phyloP scores from a whole-genome alignment of 1,284 basidiomycete species.

The Phellinidium pouzarii region DNA sequence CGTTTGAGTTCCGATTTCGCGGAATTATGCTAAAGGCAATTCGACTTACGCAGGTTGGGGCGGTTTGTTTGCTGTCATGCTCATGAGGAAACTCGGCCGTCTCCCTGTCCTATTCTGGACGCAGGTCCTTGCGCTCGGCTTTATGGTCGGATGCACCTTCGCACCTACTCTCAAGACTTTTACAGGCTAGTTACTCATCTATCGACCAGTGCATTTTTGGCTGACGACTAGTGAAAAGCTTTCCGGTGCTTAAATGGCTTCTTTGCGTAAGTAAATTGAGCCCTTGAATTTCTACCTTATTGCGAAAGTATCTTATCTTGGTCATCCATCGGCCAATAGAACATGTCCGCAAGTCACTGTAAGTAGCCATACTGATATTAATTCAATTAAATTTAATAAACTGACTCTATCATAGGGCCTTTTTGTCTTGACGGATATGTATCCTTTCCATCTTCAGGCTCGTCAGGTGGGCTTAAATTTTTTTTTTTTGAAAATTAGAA shows the following conservation, averaged over 20 bases:
- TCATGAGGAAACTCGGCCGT: conserved; percentile 52
- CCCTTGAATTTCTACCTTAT: not conserved
- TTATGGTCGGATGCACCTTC: conserved; percentile 47
- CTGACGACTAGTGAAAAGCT: conserved; percentile 31
- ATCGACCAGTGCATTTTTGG: not conserved
- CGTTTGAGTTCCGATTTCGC: conserved; percentile 13
- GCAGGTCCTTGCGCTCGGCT: conserved; percentile 46
- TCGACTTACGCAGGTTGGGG: conserved; percentile 42
- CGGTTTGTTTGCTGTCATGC: conserved; percentile 52
- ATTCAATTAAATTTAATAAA: conserved; percentile 2
- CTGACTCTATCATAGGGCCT: conserved; percentile 39
- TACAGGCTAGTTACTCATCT: conserved; percentile 32
- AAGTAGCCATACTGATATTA: conserved; percentile 21
- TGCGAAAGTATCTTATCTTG: conserved; percentile 4
- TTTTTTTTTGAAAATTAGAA: too few species aligned
- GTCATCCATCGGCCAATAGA: conserved; percentile 29
- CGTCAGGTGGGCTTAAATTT: conserved; percentile 40
- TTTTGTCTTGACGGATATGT: conserved; percentile 61
- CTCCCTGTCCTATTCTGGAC: conserved; percentile 61
- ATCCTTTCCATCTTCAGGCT: conserved; percentile 70
- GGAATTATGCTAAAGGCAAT: not conserved
- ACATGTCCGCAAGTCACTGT: conserved; percentile 67
- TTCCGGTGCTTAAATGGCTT: conserved; percentile 68
- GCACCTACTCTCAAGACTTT: conserved; percentile 48
- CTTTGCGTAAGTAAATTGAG: conserved; percentile 46